Evolutionary conservation across 805 yeast species (phyloP), one percentile per base, ranked within the genome.

Genomic region (Candida endomychidarum): DNA sequence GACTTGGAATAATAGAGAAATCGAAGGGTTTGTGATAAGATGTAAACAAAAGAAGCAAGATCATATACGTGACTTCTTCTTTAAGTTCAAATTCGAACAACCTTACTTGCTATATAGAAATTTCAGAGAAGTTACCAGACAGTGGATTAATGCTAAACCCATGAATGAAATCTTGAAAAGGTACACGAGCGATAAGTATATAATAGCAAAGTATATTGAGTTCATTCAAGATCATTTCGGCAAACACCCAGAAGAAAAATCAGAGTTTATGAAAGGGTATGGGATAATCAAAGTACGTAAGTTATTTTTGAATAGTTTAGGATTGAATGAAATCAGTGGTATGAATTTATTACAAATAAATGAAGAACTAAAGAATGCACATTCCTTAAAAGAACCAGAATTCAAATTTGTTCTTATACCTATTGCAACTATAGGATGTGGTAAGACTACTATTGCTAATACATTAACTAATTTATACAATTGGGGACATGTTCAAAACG

Each of bases 11-110:
- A 80, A 77, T 1, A 65, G 71, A 26, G 96, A 88, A 48, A 75
- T 86, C 6, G 99, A 93, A 63, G 99, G 99, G 0, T 93, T 91
- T 66, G 99, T 93, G 1, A 71, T 93, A 3, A 72, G 99, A 40
- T 78, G 90, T 51, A 70, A 73, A 33, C 42, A 50, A 6, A 18
- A 21, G 2, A 3, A 19, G 11, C 17, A 5, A n/a, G 43, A 47
- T 1, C 21, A 29, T 12, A 3, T 10, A 3, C 14, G 20, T n/a
- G 86, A 81, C 47, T 88, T 75, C 53, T 86, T 91, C 61, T 93
- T 89, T 77, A 93, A 93, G 63, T 93, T 70, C 67, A 93, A 93
- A 61, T 93, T 93, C 59, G 96, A 89, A 50, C 96, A 93, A 62
- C 99, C 99, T 0, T 93, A 93, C 57, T 64, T 89, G 32, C 74